Evolutionary conservation across 345 rosid species (phyloP), one percentile per base, ranked within the genome.

Genomic region (Moringa oleifera): DNA sequence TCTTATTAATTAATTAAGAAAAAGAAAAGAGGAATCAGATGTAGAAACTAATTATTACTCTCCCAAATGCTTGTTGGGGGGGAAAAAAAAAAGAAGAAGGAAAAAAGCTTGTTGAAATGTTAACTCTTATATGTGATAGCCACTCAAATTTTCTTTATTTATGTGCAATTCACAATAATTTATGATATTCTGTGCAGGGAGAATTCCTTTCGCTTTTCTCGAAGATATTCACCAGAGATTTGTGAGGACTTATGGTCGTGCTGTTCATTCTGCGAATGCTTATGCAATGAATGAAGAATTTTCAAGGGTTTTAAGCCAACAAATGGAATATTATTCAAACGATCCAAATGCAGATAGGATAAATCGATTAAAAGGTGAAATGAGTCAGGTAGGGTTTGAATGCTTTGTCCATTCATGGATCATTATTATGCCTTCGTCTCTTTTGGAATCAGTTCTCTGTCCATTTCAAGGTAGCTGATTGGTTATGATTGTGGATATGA

Each of bases 261-360:
- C 90, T 0, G 86, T 88, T 59, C 85, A 80, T 58, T 76, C 95
- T 15, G 97, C 99, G 18, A 91, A 72, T 71, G 91, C 95, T 54
- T 91, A 89, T 74, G 91, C 83, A 36, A 91, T 95, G 99, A 90
- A 94, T 51, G 97, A 88, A 73, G 99, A 89, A 20, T 91, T 91
- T 57, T 91, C 99, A 6, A 87, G 99, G 80, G 93, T 91, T 65
- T 52, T 95, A 70, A 91, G 88, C 76, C 97, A 89, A 73, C 96
- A 94, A 65, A 87, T 94, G 91, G 95, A 94, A 52, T 91, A 79
- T 65, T 90, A 74, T 72, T 78, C 99, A 0, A 83, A 57, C 56
- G 95, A 94, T 72, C 99, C 96, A 4, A 88, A 85, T 77, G 96
- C 96, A 0, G 99, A 94, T 65, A 75, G 90, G 80, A 81, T 94